Base-by-base conservation (phyloP, 805 yeast genomes). In the Komagataella populi region DNA sequence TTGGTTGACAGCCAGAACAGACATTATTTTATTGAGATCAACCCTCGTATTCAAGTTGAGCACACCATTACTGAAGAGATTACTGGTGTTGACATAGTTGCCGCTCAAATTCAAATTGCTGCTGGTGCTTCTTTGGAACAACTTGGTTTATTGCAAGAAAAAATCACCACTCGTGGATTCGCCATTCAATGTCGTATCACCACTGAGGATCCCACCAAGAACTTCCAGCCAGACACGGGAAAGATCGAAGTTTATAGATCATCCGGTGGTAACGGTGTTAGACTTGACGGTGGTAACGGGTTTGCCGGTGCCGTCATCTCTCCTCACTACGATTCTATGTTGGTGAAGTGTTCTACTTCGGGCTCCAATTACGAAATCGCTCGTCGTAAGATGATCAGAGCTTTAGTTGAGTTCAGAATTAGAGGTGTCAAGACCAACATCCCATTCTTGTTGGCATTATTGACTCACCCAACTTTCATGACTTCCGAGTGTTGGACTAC, bases 161-260 rank as follows among this genome's bases (percentile, higher is more conserved):
- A 85, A 65, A 88, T 93, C 71, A 86, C 96, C 53, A 84, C 96
- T 49, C 81, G 98, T 64, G 99, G 99, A 18, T 91, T 90, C 65
- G 98, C 99, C 44, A 93, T 93, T 60, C 99, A 93, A 74, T 91
- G 99, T 75, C 89, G 99, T 76, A 93, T 93, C 73, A 91, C 98
- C 53, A 91, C 99, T 50, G 99, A 93, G 70, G 99, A 91, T 66
- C 98, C 99, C 10, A 66, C 95, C 50, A 90, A 90, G 73, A 87
- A 85, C 65, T 91, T 91, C 82, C 97, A 87, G 71, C 99, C 99
- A 14, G 99, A 91, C 66, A 93, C 98, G 3, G 99, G 99, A 66
- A 89, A 90, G 70, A 85, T 91, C 61, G 99, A 91, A 70, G 99
- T 91, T 48, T 91, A 91, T 75, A 82, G 98, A 69, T 89, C 97